Conservation (phyloP, 768 basidiomycete species). For the Rhodotorula diobovata region DNA sequence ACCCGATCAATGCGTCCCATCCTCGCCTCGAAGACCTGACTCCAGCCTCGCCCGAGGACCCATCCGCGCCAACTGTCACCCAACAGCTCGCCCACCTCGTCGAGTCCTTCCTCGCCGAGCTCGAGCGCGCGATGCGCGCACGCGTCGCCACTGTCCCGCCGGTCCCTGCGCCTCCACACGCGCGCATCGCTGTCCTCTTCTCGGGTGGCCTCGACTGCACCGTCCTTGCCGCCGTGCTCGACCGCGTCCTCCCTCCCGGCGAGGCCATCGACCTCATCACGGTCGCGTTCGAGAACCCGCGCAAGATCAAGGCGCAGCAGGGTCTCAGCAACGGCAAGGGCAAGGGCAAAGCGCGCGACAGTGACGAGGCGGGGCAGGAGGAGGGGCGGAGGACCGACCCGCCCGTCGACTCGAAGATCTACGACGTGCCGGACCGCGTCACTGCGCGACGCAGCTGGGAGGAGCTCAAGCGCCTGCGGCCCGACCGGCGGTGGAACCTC, state of each 20-base stretch:
- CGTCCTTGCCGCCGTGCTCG: constrained; percentile 70
- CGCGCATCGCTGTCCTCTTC: constrained; percentile 75
- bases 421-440: constrained; percentile 81
- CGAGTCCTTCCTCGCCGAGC: constrained; percentile 39
- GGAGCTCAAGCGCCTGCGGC: constrained; percentile 71
- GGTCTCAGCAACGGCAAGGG: constrained; percentile 31
- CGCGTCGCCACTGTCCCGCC: constrained; percentile 32
- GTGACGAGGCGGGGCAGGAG: neutral
- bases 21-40: constrained; percentile 33
- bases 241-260: constrained; percentile 53
- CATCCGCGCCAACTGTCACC: constrained; percentile 4
- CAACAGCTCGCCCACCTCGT: constrained; percentile 38
- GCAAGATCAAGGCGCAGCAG: constrained; percentile 55
- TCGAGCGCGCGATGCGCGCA: constrained; percentile 28
- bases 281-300: constrained; percentile 68
- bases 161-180: constrained; percentile 31
- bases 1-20: constrained; percentile 41
- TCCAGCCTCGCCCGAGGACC: neutral
- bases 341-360: constrained; percentile 41
- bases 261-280: constrained; percentile 40
- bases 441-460: constrained; percentile 72
- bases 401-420: constrained; percentile 46
- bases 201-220: constrained; percentile 96
- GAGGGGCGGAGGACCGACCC: neutral
- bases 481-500: constrained; percentile 81